Conservation (phyloP, 805 yeast species). For the Zygosaccharomyces rouxii region DNA sequence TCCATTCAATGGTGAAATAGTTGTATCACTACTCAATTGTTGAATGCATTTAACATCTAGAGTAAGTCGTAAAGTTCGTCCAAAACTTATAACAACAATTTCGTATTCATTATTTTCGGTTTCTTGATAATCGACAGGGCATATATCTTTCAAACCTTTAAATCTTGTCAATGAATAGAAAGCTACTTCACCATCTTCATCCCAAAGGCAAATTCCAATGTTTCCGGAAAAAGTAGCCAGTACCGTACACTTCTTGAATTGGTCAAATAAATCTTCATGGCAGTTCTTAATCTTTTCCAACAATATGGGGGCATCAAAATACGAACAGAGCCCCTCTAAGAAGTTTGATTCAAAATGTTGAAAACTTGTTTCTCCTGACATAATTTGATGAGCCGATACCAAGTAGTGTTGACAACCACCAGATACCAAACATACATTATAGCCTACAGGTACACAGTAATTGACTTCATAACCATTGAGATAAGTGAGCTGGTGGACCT, state of each 20-base stretch:
- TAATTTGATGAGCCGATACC: constrained; percentile 28
- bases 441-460: constrained; percentile 21
- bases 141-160: constrained; percentile 26
- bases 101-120: constrained; percentile 9
- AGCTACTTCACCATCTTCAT: constrained; percentile 10
- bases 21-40: constrained; percentile 7
- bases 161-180: constrained; percentile 28
- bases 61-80: constrained; percentile 17
- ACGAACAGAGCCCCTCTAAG: constrained; percentile 19
- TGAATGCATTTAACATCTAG: constrained; percentile 13
- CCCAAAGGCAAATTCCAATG: constrained; percentile 19
- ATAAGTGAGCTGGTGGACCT: constrained; percentile 28
- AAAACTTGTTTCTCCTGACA: constrained; percentile 30
- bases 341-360: constrained; percentile 6
- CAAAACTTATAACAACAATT: constrained; percentile 23
- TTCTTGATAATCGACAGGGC: constrained; percentile 9
- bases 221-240: constrained; percentile 26
- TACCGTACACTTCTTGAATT: constrained; percentile 20
- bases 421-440: constrained; percentile 17
- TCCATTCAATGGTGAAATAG: constrained; percentile 14
- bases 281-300: constrained; percentile 16
- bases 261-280: constrained; percentile 4
- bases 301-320: constrained; percentile 21
- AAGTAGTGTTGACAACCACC: constrained; percentile 13
- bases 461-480: constrained; percentile 16